Evolutionary conservation across 2,329 filamentous ascomycete species (phyloP).

Genomic region (Rhytidhysteron rufulum): DNA sequence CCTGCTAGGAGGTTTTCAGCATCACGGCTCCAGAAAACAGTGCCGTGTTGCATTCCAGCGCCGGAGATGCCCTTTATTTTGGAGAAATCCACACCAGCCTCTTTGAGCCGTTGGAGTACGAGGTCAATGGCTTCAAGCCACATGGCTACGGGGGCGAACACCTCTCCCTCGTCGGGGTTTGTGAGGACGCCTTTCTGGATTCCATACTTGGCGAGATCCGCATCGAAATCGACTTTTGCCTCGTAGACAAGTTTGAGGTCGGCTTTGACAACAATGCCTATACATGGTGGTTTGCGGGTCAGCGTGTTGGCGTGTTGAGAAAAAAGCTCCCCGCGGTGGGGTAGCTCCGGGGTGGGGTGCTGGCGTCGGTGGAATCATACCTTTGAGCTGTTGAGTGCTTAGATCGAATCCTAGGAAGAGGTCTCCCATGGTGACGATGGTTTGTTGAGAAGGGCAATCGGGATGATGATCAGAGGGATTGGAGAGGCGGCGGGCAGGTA

Average conservation of each 20-base stretch:
- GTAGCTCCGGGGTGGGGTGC: too few species aligned
- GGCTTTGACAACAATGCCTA: slow-evolving; percentile 79
- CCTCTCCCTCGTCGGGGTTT: slow-evolving; percentile 78
- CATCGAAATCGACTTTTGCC: slow-evolving; percentile 94
- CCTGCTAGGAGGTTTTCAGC: slow-evolving; percentile 62
- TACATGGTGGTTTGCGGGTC: slow-evolving; percentile 3
- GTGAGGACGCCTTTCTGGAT: slow-evolving; percentile 84
- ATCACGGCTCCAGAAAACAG: slow-evolving; percentile 80
- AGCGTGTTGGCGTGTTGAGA: too few species aligned
- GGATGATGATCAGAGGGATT: slow-evolving; percentile 1
- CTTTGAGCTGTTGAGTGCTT: slow-evolving; percentile 95
- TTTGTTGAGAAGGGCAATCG: neutral
- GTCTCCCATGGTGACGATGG: slow-evolving; percentile 29
- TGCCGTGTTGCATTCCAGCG: slow-evolving; percentile 95
- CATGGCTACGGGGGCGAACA: slow-evolving; percentile 88
- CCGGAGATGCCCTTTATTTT: slow-evolving; percentile 80
- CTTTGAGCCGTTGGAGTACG: slow-evolving; percentile 69
- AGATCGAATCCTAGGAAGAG: slow-evolving; percentile 93
- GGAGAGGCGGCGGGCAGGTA: too few species aligned
- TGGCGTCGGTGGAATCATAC: slow-evolving; percentile 42
- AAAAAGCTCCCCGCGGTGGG: too few species aligned
- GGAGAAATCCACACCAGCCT: slow-evolving; percentile 67
- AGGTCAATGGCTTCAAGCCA: slow-evolving; percentile 92
- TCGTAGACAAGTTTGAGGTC: slow-evolving; percentile 76
- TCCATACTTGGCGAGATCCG: slow-evolving; percentile 66